These are phyloP conservation scores for Cucurbita maxima DNA, from an alignment of 306 rosid genomes.

Conservation along the genomic window DNA sequence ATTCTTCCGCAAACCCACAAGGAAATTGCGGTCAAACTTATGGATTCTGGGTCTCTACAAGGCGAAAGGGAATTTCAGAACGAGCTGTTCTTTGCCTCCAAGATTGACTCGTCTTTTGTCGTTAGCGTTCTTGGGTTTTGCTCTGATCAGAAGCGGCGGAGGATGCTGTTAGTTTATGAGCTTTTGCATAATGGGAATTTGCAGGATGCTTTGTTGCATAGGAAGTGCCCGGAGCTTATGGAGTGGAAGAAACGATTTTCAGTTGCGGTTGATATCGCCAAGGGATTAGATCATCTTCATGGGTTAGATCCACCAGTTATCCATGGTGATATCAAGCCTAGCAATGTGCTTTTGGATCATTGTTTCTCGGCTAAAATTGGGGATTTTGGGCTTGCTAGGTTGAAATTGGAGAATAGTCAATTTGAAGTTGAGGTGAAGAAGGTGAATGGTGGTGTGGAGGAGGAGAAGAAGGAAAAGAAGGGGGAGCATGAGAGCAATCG, in stretches of 20 bases:
- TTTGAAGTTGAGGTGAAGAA: slow-evolving; percentile 19
- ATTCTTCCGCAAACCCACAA: slow-evolving; percentile 21
- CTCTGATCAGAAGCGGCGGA: slow-evolving; percentile 53
- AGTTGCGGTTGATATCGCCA: slow-evolving; percentile 38
- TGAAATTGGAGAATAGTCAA: slow-evolving; percentile 26
- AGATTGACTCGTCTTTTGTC: slow-evolving; percentile 30
- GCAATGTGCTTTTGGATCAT: slow-evolving; percentile 54
- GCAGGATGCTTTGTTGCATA: slow-evolving; percentile 68
- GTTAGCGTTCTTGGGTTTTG: slow-evolving; percentile 59
- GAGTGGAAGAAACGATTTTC: slow-evolving; percentile 52
- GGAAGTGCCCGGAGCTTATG: slow-evolving; percentile 51
- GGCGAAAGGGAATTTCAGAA: slow-evolving; percentile 90
- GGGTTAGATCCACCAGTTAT: slow-evolving; percentile 60
- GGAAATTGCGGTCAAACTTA: slow-evolving; percentile 67
- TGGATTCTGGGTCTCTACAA: slow-evolving; percentile 72
- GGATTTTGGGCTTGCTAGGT: slow-evolving; percentile 75
- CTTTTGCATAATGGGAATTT: slow-evolving; percentile 69
- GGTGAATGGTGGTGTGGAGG: slow-evolving; percentile 13
- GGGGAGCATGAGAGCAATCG: slow-evolving; percentile 24
- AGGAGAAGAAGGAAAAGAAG: slow-evolving; percentile 11
- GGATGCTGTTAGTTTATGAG: slow-evolving; percentile 67
- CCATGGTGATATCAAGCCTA: slow-evolving; percentile 86
- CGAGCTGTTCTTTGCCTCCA: slow-evolving; percentile 73
- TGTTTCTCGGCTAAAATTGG: slow-evolving; percentile 45
- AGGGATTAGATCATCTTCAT: slow-evolving; percentile 53